Evolutionary conservation across 2,329 filamentous ascomycete species (phyloP).

Genomic region (Fusarium decemcellulare): DNA sequence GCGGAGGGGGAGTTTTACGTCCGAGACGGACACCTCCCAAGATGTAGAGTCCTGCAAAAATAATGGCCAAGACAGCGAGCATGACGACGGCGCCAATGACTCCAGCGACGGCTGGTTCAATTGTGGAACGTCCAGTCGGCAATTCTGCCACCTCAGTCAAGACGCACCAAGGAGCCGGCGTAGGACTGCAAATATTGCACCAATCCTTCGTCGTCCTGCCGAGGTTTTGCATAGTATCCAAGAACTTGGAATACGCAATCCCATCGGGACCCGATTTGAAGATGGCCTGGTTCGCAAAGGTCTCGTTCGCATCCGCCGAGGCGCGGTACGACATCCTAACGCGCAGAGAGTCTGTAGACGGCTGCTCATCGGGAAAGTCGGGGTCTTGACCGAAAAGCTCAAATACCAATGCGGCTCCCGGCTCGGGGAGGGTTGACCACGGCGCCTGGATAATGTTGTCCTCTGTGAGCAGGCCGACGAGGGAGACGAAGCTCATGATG

Average conservation of each 20-base stretch:
- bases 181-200: conserved; percentile 60
- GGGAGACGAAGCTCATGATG: conserved; percentile 68
- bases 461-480: conserved; percentile 61
- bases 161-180: conserved; percentile 56
- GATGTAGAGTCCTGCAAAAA: conserved; percentile 50
- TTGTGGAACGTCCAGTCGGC: neutral
- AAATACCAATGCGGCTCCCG: conserved; percentile 82
- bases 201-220: conserved; percentile 55
- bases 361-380: conserved; percentile 40
- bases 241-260: conserved; percentile 58
- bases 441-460: conserved; percentile 64
- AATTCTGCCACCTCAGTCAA: neutral
- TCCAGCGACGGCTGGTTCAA: conserved; percentile 59
- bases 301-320: conserved; percentile 55
- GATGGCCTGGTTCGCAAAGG: conserved; percentile 56
- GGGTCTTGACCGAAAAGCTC: conserved; percentile 66
- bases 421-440: conserved; percentile 67
- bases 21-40: conserved; percentile 53
- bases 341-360: conserved; percentile 56
- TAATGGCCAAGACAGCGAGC: conserved; percentile 53
- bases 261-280: conserved; percentile 55
- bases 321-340: conserved; percentile 72
- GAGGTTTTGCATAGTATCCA: conserved; percentile 52
- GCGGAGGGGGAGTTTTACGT: conserved; percentile 21
- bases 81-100: conserved; percentile 62